Conservation (phyloP, 2,329 filamentous ascomycete species). For the Hymenoscyphus linearis region DNA sequence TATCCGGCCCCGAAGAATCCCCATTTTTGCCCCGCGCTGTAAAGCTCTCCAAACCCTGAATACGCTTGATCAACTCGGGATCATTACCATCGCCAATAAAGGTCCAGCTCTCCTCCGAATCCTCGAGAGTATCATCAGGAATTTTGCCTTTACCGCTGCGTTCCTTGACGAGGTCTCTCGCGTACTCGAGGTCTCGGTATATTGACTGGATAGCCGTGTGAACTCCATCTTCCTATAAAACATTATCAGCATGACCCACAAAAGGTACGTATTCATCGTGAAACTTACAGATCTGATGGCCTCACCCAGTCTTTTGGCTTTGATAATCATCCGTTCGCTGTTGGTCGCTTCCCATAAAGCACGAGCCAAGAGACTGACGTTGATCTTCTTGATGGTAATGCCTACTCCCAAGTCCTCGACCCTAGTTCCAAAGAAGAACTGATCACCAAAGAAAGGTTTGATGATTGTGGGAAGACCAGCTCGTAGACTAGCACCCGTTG, state of each 20-base stretch:
- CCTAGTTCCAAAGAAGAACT: constrained; percentile 88
- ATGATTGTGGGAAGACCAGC: constrained; percentile 92
- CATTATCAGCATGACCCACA: constrained; percentile 28
- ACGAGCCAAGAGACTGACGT: constrained; percentile 76
- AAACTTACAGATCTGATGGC: constrained; percentile 74
- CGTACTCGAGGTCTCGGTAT: constrained; percentile 93
- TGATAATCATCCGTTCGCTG: constrained; percentile 84
- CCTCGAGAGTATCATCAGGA: constrained; percentile 48
- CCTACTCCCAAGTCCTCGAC: constrained; percentile 93
- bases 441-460: constrained; percentile 95
- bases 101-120: constrained; percentile 81
- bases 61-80: constrained; percentile 27
- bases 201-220: constrained; percentile 84
- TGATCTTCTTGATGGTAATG: constrained; percentile 82
- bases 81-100: constrained; percentile 59
- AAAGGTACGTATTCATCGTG: background rate
- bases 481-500: constrained; percentile 85
- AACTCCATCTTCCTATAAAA: constrained; percentile 76
- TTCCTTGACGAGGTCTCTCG: constrained; percentile 72
- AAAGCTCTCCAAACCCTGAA: constrained; percentile 30
- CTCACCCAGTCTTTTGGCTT: constrained; percentile 76
- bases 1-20: background rate
- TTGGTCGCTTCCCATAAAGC: constrained; percentile 90
- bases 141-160: constrained; percentile 52
- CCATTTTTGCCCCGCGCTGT: constrained; percentile 22